Evolutionary conservation across 1,284 basidiomycete genomes (phyloP), one percentile per base, ranked within the genome.

Genomic region (Agaricales sp.): DNA sequence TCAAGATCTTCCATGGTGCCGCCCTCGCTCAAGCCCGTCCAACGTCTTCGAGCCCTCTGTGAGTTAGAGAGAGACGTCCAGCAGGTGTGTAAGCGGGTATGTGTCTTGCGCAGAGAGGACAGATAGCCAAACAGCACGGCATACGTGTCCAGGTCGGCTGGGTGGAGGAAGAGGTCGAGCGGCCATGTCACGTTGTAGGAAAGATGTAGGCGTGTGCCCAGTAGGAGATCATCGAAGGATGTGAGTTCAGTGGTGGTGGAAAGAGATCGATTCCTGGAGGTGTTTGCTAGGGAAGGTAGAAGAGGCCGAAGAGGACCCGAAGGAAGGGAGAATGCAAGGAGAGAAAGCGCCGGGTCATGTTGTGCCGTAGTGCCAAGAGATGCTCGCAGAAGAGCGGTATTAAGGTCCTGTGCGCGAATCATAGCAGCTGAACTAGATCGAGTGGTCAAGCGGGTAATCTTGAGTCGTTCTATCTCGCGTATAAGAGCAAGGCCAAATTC

Each of bases 1-100:
- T 79, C 75, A 41, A 84, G 68, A 55, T 87, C 87, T 54, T 79
- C 79, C 1, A 64, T 70, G 1, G 83, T 87, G 1, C 92, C 92
- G 4, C 92, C 92, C 61, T 94, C 92, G 3, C 84, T 83, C 0
- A 87, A 73, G 1, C 88, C 88, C 2, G 90, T 92, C 86, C 87
- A 93, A 58, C 81, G 75, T 45, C 89, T 71, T 35, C 91, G 72
- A 2, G 79, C 81, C 4, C 91, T 77, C 62, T 93, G 91, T 1
- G 87, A 74, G 55, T 87, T 88, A 8, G 86, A 90, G 20, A 95
- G 69, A 0, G 82, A 81, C 1, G 81, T 74, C 92, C 92, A 95
- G 59, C 85, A 87, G 1, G 76, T 73, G 52, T 92, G 81, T 4
- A 92, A 77, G 19, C 80, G 76, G 0, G 78, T 78, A 57, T 94